Conservation (phyloP, 2,329 filamentous ascomycete species). For the Scopulariopsis brevicaulis region DNA sequence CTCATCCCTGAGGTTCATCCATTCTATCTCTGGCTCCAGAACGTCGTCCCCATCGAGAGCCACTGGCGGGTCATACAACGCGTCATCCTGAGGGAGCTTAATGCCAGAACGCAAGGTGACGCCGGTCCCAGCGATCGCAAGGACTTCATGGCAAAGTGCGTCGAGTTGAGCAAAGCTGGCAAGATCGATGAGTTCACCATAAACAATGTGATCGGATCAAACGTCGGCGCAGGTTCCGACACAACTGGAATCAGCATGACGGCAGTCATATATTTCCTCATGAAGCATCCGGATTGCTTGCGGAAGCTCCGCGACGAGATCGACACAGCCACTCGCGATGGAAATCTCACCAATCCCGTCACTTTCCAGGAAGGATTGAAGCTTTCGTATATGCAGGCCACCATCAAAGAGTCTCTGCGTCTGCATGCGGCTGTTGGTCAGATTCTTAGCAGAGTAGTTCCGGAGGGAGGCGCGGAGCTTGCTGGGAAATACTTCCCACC, state of each 20-base stretch:
- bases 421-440: slow-evolving; percentile 35
- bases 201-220: slow-evolving; percentile 41
- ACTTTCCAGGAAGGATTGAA: slow-evolving; percentile 24
- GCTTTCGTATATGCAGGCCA: slow-evolving; percentile 39
- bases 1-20: too few species aligned
- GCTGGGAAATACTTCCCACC: slow-evolving; percentile 18
- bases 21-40: too few species aligned
- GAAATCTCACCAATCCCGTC: slow-evolving; percentile 9
- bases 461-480: slow-evolving; percentile 28
- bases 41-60: too few species aligned
- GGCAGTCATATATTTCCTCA: slow-evolving; percentile 29
- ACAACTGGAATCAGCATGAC: slow-evolving; percentile 37
- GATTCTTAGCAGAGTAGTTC: slow-evolving; percentile 35
- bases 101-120: too few species aligned
- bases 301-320: slow-evolving; percentile 14
- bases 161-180: too few species aligned
- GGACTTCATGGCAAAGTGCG: too few species aligned
- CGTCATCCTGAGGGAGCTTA: too few species aligned
- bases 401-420: slow-evolving; percentile 40
- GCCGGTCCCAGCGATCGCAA: too few species aligned
- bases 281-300: slow-evolving; percentile 18
- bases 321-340: slow-evolving; percentile 4
- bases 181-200: slow-evolving; percentile 62
- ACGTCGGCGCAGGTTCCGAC: slow-evolving; percentile 25
- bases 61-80: too few species aligned